phyloP scores from a whole-genome alignment of 345 rosid species.

The Microcos paniculata region DNA sequence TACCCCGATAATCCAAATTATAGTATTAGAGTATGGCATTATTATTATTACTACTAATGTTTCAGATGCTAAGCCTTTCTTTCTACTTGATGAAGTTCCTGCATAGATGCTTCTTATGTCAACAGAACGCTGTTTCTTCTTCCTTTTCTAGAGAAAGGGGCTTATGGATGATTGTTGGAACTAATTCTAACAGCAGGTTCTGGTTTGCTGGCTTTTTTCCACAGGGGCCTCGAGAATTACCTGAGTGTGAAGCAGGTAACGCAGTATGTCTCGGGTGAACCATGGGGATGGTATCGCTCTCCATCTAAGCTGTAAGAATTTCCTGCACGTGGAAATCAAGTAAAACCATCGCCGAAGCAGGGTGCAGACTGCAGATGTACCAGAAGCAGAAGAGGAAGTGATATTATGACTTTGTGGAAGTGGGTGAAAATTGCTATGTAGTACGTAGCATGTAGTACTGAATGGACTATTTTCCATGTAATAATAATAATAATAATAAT shows the following conservation, averaged over 20 bases:
- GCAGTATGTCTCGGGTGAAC: constrained; percentile 68
- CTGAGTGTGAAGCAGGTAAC: constrained; percentile 93
- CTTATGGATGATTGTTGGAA: not conserved
- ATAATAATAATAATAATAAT: no score
- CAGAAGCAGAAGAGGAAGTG: no score
- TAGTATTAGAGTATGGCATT: not conserved
- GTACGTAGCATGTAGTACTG: no score
- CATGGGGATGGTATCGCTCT: constrained; percentile 88
- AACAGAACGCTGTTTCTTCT: not conserved
- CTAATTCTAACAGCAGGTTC: not conserved
- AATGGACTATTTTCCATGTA: no score
- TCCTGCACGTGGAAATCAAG: not conserved
- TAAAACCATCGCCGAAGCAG: no score
- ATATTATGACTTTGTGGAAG: no score
- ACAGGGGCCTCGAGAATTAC: constrained; percentile 95
- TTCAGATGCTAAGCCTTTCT: not conserved
- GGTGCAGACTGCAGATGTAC: no score
- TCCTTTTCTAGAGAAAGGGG: not conserved
- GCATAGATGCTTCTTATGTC: not conserved
- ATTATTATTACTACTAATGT: not conserved
- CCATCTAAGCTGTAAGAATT: constrained; percentile 69
- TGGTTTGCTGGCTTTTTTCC: not conserved
- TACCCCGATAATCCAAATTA: constrained; percentile 10
- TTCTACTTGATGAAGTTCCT: not conserved
- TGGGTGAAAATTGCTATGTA: no score